These are phyloP conservation scores for Colletotrichum siamense DNA, from an alignment of 2,329 filamentous ascomycete genomes.

Conservation along the genomic window DNA sequence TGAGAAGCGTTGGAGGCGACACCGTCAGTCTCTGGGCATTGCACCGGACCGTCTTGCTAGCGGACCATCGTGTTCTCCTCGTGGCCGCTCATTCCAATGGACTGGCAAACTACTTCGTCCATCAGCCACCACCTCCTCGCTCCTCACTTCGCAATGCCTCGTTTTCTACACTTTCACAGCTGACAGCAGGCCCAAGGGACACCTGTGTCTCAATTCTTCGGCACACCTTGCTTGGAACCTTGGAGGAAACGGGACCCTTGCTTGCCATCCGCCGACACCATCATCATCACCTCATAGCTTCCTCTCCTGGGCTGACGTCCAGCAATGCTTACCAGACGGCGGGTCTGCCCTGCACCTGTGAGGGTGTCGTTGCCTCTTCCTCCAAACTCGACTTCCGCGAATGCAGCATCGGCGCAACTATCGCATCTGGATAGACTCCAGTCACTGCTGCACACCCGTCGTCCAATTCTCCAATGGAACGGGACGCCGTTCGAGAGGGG, in stretches of 20 bases:
- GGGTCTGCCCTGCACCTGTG: neutral
- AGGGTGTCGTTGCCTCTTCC: neutral
- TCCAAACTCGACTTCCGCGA: neutral
- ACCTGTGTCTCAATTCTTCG: neutral
- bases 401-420: neutral
- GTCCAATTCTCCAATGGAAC: slow-evolving; percentile 16
- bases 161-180: neutral
- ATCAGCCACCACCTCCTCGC: neutral
- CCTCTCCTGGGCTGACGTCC: neutral
- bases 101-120: neutral
- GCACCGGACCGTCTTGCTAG: neutral
- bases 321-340: neutral
- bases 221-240: neutral
- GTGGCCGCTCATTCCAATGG: neutral
- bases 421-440: neutral
- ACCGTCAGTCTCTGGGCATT: neutral
- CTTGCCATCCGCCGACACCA: neutral
- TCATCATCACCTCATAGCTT: slow-evolving; percentile 20
- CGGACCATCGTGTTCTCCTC: neutral
- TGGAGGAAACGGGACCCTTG: neutral
- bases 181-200: neutral
- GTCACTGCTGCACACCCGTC: neutral
- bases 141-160: neutral
- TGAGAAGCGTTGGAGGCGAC: neutral
- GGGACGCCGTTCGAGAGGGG: neutral